These are phyloP conservation scores for Termitomyces sp. DNA, from an alignment of 768 basidiomycete genomes.

Conservation along the genomic window DNA sequence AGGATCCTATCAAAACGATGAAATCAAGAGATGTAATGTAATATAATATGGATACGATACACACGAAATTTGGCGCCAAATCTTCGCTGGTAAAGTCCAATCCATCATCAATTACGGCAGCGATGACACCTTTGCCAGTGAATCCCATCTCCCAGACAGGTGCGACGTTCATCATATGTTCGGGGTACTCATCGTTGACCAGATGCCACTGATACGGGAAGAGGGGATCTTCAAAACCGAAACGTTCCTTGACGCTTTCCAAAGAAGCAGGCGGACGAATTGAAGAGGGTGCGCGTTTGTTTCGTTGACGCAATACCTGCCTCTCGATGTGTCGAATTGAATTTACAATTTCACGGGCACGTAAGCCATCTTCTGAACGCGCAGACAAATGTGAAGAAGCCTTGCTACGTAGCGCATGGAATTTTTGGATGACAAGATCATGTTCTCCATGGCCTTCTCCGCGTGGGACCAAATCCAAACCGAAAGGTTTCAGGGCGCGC, in stretches of 20 bases:
- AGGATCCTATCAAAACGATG: constrained; percentile 51
- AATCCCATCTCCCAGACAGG: constrained; percentile 89
- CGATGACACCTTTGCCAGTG: constrained; percentile 80
- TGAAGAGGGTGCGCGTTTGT: constrained; percentile 71
- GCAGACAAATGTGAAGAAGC: constrained; percentile 26
- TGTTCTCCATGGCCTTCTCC: constrained; percentile 20
- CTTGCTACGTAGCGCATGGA: constrained; percentile 37
- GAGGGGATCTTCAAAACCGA: constrained; percentile 77
- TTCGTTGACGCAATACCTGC: constrained; percentile 62
- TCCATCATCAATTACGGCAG: constrained; percentile 93
- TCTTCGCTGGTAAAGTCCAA: constrained; percentile 87
- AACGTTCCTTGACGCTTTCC: constrained; percentile 45
- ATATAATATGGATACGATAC: constrained; percentile 25
- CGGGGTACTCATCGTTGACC: constrained; percentile 78
- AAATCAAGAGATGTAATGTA: background rate
- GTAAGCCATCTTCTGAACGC: constrained; percentile 36
- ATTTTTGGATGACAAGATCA: constrained; percentile 47
- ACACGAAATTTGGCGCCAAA: constrained; percentile 85
- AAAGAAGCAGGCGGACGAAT: constrained; percentile 35
- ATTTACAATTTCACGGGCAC: constrained; percentile 40
- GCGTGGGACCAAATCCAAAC: constrained; percentile 21
- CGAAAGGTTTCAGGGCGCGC: constrained; percentile 39
- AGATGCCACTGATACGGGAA: constrained; percentile 93
- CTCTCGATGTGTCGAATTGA: constrained; percentile 57
- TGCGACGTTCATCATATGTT: constrained; percentile 88